phyloP scores from a whole-genome alignment of 2,329 filamentous ascomycete species.

The Sordariomycetes sp. region DNA sequence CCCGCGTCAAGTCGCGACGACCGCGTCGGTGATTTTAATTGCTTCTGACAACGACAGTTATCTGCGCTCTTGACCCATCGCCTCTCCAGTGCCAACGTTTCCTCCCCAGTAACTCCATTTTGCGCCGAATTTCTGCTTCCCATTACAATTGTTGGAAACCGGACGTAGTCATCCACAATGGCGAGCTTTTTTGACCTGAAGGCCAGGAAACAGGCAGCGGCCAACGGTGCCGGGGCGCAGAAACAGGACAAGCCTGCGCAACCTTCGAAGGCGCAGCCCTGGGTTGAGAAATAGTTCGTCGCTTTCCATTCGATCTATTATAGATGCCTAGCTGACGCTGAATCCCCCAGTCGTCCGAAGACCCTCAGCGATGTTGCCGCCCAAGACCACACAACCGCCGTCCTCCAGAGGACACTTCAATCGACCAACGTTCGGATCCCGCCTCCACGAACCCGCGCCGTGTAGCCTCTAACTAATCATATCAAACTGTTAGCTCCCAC shows the following conservation, averaged over 20 bases:
- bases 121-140: not conserved
- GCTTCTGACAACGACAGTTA: not conserved
- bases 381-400: constrained; percentile 91
- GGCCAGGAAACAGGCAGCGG: constrained; percentile 68
- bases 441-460: not conserved
- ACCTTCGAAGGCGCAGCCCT: constrained; percentile 64
- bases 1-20: not conserved
- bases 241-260: constrained; percentile 51
- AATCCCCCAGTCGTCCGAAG: constrained; percentile 65
- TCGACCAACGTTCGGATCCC: constrained; percentile 61
- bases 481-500: constrained; percentile 54
- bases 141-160: not conserved
- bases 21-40: not conserved
- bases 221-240: constrained; percentile 39
- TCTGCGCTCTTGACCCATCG: not conserved
- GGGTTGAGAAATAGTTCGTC: constrained; percentile 96
- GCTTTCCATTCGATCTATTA: constrained; percentile 13
- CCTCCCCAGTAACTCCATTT: not conserved
- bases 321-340: not conserved
- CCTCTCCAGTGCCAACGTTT: not conserved
- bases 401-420: constrained; percentile 85
- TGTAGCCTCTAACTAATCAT: not conserved
- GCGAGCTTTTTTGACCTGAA: constrained; percentile 93
- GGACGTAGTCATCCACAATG: constrained; percentile 37
- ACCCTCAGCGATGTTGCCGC: constrained; percentile 89